Conservation (phyloP, 2,329 filamentous ascomycete genomes). For the Alternaria atra region DNA sequence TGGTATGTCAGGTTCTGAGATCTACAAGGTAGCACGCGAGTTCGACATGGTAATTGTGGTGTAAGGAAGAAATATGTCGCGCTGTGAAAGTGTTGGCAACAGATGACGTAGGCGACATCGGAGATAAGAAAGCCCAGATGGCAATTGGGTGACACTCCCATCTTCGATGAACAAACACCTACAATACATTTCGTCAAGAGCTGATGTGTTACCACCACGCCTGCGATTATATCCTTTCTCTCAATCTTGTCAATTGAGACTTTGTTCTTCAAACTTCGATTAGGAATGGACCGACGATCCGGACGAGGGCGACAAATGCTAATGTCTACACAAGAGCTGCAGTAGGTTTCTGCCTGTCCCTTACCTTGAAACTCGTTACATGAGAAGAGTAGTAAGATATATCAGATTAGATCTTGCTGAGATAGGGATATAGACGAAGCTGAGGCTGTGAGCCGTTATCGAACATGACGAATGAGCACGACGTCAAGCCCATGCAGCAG, state of each 20-base stretch:
- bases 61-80: not conserved
- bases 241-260: not conserved
- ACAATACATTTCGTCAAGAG: not conserved
- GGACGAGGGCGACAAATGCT: not conserved
- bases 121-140: constrained; percentile 4
- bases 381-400: not conserved
- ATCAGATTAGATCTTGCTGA: not conserved
- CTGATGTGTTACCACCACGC: too few relatives aligned
- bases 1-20: not conserved
- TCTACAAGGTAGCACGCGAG: not conserved
- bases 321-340: not conserved
- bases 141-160: not conserved
- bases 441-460: not conserved
- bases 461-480: not conserved
- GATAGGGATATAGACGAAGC: not conserved
- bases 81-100: constrained; percentile 13
- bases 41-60: not conserved
- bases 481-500: not conserved
- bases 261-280: not conserved
- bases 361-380: not conserved
- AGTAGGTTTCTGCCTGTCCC: not conserved
- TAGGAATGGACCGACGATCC: not conserved
- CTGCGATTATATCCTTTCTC: too few relatives aligned
- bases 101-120: constrained; percentile 13
- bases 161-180: not conserved